Conservation (phyloP, 495 filamentous ascomycete species). For the Lasiosphaeris hirsuta region DNA sequence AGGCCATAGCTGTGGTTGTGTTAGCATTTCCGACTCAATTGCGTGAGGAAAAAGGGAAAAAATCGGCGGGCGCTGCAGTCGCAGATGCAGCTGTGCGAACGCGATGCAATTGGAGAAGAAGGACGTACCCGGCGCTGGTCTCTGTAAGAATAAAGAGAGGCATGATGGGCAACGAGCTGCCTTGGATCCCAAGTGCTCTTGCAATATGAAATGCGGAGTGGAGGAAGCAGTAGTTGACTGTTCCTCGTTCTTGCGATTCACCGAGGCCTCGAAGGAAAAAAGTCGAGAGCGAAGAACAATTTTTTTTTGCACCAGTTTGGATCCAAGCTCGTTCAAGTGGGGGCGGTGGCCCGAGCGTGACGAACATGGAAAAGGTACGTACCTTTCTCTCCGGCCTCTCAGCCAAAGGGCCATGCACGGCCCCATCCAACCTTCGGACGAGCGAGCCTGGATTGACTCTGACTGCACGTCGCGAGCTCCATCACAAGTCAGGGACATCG, state of each 20-base stretch:
- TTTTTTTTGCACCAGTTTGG: conserved; percentile 34
- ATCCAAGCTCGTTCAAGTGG: conserved; percentile 27
- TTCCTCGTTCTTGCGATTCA: conserved; percentile 26
- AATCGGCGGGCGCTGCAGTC: not conserved
- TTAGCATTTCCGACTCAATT: not conserved
- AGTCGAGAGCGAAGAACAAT: conserved; percentile 29
- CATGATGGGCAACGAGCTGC: conserved; percentile 46
- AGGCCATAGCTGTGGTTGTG: conserved; percentile 67
- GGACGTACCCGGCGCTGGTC: conserved; percentile 76
- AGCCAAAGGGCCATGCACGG: conserved; percentile 1
- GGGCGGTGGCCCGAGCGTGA: conserved; percentile 23
- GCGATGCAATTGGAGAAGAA: conserved; percentile 14
- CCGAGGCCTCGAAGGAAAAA: conserved; percentile 28
- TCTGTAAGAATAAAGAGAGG: conserved; percentile 82
- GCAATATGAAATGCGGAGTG: conserved; percentile 15
- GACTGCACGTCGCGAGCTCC: conserved; percentile 13
- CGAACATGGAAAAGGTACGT: conserved; percentile 12
- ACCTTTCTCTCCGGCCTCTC: not conserved
- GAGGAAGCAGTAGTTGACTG: conserved; percentile 30
- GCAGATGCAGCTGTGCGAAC: not conserved
- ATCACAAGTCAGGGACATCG: conserved; percentile 14
- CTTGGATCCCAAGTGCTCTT: conserved; percentile 24
- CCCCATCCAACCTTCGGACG: not conserved
- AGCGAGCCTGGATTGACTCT: not conserved
- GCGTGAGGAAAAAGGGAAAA: not conserved